Base-by-base conservation (phyloP, 139 green algal species). In the Micromonas pusilla region DNA sequence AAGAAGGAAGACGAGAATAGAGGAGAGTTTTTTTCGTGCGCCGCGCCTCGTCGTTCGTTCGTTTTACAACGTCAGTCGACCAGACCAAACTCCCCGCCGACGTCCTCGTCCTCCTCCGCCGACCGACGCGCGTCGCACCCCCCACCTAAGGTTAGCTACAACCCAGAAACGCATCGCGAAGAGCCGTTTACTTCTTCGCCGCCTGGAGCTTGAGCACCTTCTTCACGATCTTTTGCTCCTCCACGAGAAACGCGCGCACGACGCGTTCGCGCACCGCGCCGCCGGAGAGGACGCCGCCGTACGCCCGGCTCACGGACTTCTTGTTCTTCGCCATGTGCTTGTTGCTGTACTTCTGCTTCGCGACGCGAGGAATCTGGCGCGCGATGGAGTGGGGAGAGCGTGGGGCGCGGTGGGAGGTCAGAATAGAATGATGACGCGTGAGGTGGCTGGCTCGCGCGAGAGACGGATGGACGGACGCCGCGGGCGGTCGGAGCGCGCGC, bases 201-300 rank as follows among this genome's bases (percentile, higher is more conserved):
- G 57, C 57, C 62, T 78, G 72, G 4, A 78, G 3, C 72, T 78
- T 78, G 52, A 78, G 53, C 36, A 77, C 71, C 71, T 77, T 96
- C 89, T 97, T 97, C 21, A 98, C 93, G 79, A 98, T 98, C 91
- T 98, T 98, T 88, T 97, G 92, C 91, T 98, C 94, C 89, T 98
- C 94, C 16, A 97, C 90, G 45, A 98, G 84, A 86, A 98, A 98
- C 52, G 94, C 94, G 34, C 94, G 82, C 33, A 97, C 85, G 84
- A 98, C 97, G 52, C 91, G 84, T 84, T 97, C 91, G 62, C 84
- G 85, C 25, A 98, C 93, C 5, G 95, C 90, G 57, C 76, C 81
- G 78, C 91, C 88, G 63, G 85, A 90, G 36, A 99, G 89, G 85
- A 89, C 84, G 57, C 95, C 95, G 72, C 95, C 95, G 80, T 99